These are phyloP conservation scores for Bimuria novae-zelandiae DNA, from an alignment of 2,329 filamentous ascomycete species.

Conservation along the genomic window DNA sequence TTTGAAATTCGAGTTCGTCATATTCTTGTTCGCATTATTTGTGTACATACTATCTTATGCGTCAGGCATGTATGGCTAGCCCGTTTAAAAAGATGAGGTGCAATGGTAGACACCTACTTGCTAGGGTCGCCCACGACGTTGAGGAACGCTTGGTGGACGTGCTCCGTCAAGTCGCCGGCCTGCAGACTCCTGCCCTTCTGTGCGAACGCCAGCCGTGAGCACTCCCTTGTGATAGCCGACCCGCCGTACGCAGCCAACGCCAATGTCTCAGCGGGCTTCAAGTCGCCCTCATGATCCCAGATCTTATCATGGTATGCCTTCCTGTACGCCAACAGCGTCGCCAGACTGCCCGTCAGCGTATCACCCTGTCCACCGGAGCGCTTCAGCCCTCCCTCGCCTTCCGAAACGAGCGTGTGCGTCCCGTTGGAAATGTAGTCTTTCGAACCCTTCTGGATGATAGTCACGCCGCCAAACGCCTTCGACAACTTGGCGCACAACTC, in stretches of 20 bases:
- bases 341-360: conserved; percentile 86
- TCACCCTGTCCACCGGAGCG: conserved; percentile 93
- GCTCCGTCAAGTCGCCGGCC: conserved; percentile 89
- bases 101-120: conserved; percentile 21
- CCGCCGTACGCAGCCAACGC: conserved; percentile 84
- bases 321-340: conserved; percentile 86
- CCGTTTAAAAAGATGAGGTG: not conserved
- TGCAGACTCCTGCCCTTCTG: conserved; percentile 87
- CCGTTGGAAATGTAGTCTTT: conserved; percentile 86
- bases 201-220: conserved; percentile 82
- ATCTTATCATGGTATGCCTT: conserved; percentile 82
- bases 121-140: conserved; percentile 72
- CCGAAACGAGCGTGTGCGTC: conserved; percentile 72
- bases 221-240: conserved; percentile 85
- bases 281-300: conserved; percentile 66
- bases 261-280: conserved; percentile 65
- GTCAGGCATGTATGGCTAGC: not conserved
- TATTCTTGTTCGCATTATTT: not conserved
- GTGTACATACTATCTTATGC: conserved; percentile 2
- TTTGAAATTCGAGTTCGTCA: not conserved
- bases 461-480: conserved; percentile 80
- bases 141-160: conserved; percentile 82
- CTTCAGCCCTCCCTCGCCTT: conserved; percentile 82
- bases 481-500: conserved; percentile 72
- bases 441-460: conserved; percentile 85